These are phyloP conservation scores for Aspergillus fischeri DNA, from an alignment of 2,329 filamentous ascomycete genomes.

Conservation along the genomic window DNA sequence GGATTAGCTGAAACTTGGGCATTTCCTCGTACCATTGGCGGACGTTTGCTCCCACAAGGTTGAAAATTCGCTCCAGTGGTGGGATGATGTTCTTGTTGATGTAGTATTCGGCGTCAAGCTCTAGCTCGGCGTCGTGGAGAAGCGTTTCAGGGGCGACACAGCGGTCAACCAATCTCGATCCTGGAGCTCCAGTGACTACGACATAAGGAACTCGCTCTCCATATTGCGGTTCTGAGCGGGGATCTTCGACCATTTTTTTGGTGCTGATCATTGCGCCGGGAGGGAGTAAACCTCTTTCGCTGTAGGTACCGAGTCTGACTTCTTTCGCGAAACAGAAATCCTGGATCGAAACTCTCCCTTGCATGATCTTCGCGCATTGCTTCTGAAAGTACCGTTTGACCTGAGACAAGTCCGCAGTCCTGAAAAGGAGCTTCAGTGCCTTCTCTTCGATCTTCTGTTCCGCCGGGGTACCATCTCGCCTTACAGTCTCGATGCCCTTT, in stretches of 20 bases:
- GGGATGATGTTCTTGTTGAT: constrained; percentile 94
- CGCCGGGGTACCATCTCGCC: constrained; percentile 88
- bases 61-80: constrained; percentile 92
- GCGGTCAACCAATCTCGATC: constrained; percentile 78
- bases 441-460: constrained; percentile 97
- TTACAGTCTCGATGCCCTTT: constrained; percentile 96
- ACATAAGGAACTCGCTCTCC: constrained; percentile 95
- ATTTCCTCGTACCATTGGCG: constrained; percentile 92
- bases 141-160: constrained; percentile 85
- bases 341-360: constrained; percentile 78
- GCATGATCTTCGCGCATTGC: constrained; percentile 91
- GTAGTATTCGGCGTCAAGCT: constrained; percentile 93
- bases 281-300: constrained; percentile 71
- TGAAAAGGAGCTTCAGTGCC: constrained; percentile 81
- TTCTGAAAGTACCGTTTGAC: constrained; percentile 86
- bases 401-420: constrained; percentile 80
- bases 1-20: constrained; percentile 80
- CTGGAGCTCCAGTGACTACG: constrained; percentile 81
- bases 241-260: constrained; percentile 79
- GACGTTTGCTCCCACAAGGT: constrained; percentile 88
- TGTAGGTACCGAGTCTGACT: constrained; percentile 85
- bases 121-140: constrained; percentile 68
- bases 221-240: constrained; percentile 84
- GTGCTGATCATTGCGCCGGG: constrained; percentile 87
- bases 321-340: constrained; percentile 96